Evolutionary conservation across 2,329 filamentous ascomycete species (phyloP), one percentile per base, ranked within the genome.

Genomic region (Arthrinium phaeospermum): DNA sequence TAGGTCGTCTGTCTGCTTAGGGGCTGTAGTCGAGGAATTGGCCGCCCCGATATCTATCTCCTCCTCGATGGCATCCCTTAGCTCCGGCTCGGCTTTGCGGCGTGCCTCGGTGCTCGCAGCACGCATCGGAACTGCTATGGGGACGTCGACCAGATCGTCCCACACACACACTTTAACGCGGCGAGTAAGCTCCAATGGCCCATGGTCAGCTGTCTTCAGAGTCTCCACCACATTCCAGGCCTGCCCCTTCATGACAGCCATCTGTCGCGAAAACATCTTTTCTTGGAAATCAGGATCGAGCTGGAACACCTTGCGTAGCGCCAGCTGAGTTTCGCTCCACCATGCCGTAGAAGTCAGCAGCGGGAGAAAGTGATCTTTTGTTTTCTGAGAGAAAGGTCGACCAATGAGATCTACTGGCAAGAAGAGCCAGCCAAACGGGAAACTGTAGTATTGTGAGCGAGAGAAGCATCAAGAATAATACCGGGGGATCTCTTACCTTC

Each of bases 141-240:
- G 96, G 22, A 99, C 93, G 78, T 99, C 96, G 30, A 99, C 96
- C 30, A 98, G 86, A 80, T 99, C 96, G 79, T 99, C 96, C 96
- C 96, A 99, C 16, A 99, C 96, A 78, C 95, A 98, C 24, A 99
- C 96, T 77, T 96, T 91, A 68, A 94, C 93, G 76, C 96, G 89
- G 75, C 96, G 90, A 5, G 96, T 98, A 70, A 99, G 89, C 83
- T 98, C 96, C 24, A 99, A 86, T 0, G 96, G 96, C 0, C 96
- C 96, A 79, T 98, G 96, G 79, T 98, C 96, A 0, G 91, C 87
- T 24, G 93, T 93, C 82, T 99, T 99, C 74, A 99, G 88, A 0
- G 96, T 98, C 84, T 99, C 96, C 5, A 99, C 96, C 0, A 99
- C 96, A 80, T 99, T 99, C 95, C 96, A 99, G 0, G 96, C 96